Percentiles rank a stretch among this genome's conserved stretches.
Evolutionary conservation across 805 yeast species (phyloP).

Genomic region (Lachancea waltii): DNA sequence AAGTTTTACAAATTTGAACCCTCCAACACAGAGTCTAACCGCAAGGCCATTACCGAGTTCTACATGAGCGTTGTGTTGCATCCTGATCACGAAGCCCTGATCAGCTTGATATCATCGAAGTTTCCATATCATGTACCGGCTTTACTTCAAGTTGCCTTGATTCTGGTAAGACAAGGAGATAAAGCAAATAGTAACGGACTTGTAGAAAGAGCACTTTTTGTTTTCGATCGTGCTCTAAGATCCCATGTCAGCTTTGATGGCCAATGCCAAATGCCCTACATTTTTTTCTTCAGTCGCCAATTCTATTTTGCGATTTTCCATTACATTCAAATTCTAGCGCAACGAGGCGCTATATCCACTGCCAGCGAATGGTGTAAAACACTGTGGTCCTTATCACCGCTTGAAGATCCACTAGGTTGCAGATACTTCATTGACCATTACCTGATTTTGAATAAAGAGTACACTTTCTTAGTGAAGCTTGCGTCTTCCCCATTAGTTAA

Average conservation of each 20-base stretch:
- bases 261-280: constrained; percentile 65
- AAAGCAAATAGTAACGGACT: constrained; percentile 61
- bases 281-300: constrained; percentile 66
- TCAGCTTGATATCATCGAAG: constrained; percentile 45
- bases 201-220: constrained; percentile 70
- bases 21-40: constrained; percentile 31
- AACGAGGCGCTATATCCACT: constrained; percentile 69
- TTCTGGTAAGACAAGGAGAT: constrained; percentile 71
- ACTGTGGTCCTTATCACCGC: constrained; percentile 61
- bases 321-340: constrained; percentile 62
- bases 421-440: constrained; percentile 78
- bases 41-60: constrained; percentile 40
- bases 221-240: constrained; percentile 68
- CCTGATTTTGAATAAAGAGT: constrained; percentile 60
- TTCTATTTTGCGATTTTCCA: constrained; percentile 69
- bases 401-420: constrained; percentile 80
- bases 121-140: constrained; percentile 74
- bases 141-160: constrained; percentile 70
- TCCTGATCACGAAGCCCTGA: constrained; percentile 74
- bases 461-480: constrained; percentile 52
- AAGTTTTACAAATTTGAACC: constrained; percentile 50
- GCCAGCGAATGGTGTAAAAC: constrained; percentile 72
- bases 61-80: constrained; percentile 59
- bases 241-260: constrained; percentile 51
- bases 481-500: constrained; percentile 49